Base-by-base conservation (phyloP, 441 rosid species). In the Heliophila coronopifolia region DNA sequence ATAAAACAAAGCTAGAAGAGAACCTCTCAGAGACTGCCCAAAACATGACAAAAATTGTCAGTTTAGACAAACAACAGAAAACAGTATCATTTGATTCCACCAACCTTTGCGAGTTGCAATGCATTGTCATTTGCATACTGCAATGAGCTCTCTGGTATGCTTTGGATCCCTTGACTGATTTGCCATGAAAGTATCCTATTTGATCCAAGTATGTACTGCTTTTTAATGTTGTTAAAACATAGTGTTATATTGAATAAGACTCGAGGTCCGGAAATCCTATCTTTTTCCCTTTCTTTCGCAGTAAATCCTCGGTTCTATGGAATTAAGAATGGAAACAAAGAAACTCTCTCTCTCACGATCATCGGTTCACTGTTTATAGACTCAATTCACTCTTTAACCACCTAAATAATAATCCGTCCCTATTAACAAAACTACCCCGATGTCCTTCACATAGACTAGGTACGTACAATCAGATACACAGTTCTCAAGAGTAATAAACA, bases 91-190 rank as follows among this genome's bases (percentile, higher is more conserved):
- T 55, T 61, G 44, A 18, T 64, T n/a, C 55, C 24, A 39, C 61
- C 10, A 38, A 90, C 96, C 96, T 90, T 82, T 19, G 76, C 94
- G 14, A 90, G 78, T 53, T 55, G 57, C 66, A 84, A 61, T 11
- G 98, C 98, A 69, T 86, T 90, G 65, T 90, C 90, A 65, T 84
- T 90, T 51, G 96, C 87, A 67, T 84, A 86, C 68, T 86, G 77
- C 65, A 90, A 47, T 51, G 95, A 86, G 70, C 77, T 77, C 67
- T 86, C 94, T 6, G 94, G 94, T 66, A 54, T 68, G 72, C 50
- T 77, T 68, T 77, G 94, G 35, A 91, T 41, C 36, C 98, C 94
- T 59, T 78, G 88, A 65, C 68, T 79, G 32, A 86, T 65, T 68
- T 76, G 67, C 98, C 92, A 91, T 22, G 94, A 84, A 64, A 91